A percentile compares a stretch with the other conserved stretches of the same genome.
Conservation (phyloP, 2,329 filamentous ascomycete species). For the Ophiostoma sp. region DNA sequence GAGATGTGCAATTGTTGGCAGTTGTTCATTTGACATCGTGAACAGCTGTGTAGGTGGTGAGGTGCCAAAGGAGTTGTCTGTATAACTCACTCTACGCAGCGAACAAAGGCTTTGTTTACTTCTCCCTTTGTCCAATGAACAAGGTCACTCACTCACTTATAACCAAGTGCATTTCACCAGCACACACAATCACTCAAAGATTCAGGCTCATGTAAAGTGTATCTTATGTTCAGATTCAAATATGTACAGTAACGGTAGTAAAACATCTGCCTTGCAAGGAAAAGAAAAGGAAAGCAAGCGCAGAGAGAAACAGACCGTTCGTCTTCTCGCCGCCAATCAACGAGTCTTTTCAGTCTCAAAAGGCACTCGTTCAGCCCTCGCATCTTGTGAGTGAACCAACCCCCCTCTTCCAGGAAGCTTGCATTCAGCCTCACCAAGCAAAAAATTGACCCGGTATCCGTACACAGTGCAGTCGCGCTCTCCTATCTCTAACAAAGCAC, state of each 20-base stretch:
- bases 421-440: neutral
- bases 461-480: conserved; percentile 4
- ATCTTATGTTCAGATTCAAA: conserved; percentile 25
- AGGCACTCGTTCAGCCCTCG: neutral
- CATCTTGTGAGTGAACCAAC: neutral
- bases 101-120: neutral
- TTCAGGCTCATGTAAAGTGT: neutral
- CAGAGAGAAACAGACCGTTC: conserved; percentile 1
- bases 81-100: neutral
- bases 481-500: neutral
- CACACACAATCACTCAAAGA: neutral
- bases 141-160: neutral
- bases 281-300: neutral
- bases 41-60: neutral
- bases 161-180: neutral
- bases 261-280: conserved; percentile 13
- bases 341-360: neutral
- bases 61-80: neutral
- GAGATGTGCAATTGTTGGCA: neutral
- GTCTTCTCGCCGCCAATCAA: neutral
- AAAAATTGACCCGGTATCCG: neutral
- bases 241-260: conserved; percentile 24
- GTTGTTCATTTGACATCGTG: neutral
- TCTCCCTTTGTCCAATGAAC: neutral
- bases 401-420: neutral